phyloP scores from a whole-genome alignment of 495 filamentous ascomycete species.

The Bombardia bombarda region DNA sequence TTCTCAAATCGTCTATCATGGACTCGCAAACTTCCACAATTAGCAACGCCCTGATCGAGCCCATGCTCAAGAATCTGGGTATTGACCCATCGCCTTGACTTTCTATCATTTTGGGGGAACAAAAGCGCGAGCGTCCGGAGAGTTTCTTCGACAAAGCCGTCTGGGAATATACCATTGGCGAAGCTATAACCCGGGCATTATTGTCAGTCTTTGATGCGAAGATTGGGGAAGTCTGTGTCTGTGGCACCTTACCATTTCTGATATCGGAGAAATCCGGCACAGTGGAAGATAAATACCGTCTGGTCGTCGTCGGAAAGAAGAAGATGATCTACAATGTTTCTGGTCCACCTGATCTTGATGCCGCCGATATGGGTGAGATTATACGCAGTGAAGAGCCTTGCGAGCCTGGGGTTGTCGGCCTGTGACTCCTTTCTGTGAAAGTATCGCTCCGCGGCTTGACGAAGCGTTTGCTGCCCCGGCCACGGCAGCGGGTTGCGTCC shows the following conservation, averaged over 20 bases:
- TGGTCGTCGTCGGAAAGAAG: constrained; percentile 29
- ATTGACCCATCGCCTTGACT: not conserved
- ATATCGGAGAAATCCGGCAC: constrained; percentile 30
- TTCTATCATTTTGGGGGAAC: not conserved
- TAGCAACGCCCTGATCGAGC: not conserved
- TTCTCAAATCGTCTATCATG: not conserved
- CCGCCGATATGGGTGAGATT: constrained; percentile 23
- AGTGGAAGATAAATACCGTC: constrained; percentile 34
- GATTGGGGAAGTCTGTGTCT: too few relatives aligned
- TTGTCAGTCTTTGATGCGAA: too few relatives aligned
- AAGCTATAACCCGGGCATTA: too few relatives aligned
- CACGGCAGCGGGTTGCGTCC: constrained; percentile 1
- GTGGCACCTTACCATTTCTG: too few relatives aligned
- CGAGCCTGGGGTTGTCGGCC: constrained; percentile 3
- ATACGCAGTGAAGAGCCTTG: constrained; percentile 9
- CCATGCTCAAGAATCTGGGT: not conserved
- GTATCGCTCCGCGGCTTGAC: not conserved
- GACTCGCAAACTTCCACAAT: not conserved
- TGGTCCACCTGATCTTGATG: constrained; percentile 32
- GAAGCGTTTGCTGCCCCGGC: constrained; percentile 1
- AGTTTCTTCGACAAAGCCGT: not conserved
- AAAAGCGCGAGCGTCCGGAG: not conserved
- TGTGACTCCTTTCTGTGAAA: not conserved
- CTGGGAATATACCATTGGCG: too few relatives aligned
- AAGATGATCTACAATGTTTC: constrained; percentile 37